These are phyloP conservation scores for Candida orba DNA, from an alignment of 805 yeast species.

Conservation along the genomic window DNA sequence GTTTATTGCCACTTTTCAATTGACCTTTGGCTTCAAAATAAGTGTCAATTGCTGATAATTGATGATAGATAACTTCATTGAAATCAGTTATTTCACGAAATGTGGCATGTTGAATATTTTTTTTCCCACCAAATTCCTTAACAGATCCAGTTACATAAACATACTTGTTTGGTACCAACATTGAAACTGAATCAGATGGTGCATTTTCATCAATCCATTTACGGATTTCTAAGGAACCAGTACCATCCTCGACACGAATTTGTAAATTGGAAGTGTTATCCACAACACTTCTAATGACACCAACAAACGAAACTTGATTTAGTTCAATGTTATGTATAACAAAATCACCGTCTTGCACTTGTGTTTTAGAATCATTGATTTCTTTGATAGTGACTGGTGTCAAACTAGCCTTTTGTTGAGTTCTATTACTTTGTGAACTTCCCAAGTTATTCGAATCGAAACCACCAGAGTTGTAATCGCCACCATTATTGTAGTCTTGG, in stretches of 20 bases:
- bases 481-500: slow-evolving; percentile 17
- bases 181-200: slow-evolving; percentile 28
- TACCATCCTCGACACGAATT: slow-evolving; percentile 70
- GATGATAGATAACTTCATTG: slow-evolving; percentile 64
- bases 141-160: slow-evolving; percentile 52
- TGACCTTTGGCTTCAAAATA: slow-evolving; percentile 51
- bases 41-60: slow-evolving; percentile 52
- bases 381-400: slow-evolving; percentile 74
- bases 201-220: slow-evolving; percentile 50
- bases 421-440: slow-evolving; percentile 25
- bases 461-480: slow-evolving; percentile 28
- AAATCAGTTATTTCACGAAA: slow-evolving; percentile 52
- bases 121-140: slow-evolving; percentile 55
- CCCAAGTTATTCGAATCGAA: slow-evolving; percentile 27
- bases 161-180: slow-evolving; percentile 43
- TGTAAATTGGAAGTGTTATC: slow-evolving; percentile 50
- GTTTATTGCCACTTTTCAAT: slow-evolving; percentile 10
- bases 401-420: slow-evolving; percentile 30
- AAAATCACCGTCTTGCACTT: slow-evolving; percentile 62
- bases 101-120: slow-evolving; percentile 56
- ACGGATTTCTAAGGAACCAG: slow-evolving; percentile 58
- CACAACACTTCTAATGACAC: slow-evolving; percentile 59
- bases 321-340: slow-evolving; percentile 51
- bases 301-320: slow-evolving; percentile 58
- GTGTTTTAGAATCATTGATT: slow-evolving; percentile 52